Evolutionary conservation across 768 basidiomycete genomes (phyloP).

Genomic region (Tylopilus vinaceipallidus): DNA sequence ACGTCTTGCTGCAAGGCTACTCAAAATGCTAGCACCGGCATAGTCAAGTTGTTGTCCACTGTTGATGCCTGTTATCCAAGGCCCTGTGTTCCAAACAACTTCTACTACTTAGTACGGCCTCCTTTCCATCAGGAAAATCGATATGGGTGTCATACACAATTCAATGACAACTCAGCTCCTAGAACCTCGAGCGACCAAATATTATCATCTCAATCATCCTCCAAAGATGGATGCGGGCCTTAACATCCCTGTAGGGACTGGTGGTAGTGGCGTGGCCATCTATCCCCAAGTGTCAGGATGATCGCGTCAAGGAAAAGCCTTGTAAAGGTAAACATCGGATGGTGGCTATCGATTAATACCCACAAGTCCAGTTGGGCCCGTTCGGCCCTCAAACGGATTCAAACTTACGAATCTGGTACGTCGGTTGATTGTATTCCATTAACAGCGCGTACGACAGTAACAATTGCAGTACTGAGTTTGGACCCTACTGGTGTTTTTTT

Average conservation of each 20-base stretch:
- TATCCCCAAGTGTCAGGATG: neutral
- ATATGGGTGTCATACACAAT: neutral
- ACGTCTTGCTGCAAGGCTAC: conserved; percentile 10
- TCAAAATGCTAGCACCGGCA: conserved; percentile 16
- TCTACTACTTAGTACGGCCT: no score
- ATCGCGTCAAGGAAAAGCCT: neutral
- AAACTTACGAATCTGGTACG: no score
- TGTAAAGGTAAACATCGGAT: neutral
- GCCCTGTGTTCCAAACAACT: conserved; percentile 22
- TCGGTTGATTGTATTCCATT: no score
- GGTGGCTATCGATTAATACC: neutral
- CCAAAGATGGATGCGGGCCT: neutral
- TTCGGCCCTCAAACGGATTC: no score
- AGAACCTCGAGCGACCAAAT: neutral
- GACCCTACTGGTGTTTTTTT: no score
- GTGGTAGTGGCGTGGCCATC: no score
- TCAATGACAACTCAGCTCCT: neutral
- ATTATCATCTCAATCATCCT: neutral
- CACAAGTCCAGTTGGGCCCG: no score
- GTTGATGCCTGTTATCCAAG: conserved; percentile 27
- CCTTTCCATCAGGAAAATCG: no score
- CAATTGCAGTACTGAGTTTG: no score
- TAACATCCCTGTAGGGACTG: no score
- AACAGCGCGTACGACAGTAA: no score
- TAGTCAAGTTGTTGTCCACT: conserved; percentile 28